These are phyloP conservation scores for Diutina scorzettiae DNA, from an alignment of 1,139 yeast genomes.

Conservation along the genomic window DNA sequence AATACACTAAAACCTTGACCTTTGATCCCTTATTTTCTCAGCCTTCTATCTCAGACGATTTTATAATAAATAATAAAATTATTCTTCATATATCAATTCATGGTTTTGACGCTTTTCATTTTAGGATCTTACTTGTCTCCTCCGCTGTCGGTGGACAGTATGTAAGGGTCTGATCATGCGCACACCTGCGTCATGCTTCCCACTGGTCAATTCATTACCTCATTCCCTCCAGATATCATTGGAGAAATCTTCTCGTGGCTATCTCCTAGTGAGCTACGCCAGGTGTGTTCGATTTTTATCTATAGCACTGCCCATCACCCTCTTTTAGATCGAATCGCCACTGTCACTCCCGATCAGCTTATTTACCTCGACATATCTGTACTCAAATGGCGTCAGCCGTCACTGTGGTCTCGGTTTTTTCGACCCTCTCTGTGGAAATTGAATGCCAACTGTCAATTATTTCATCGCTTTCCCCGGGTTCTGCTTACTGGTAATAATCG, in stretches of 20 bases:
- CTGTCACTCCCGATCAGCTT: background rate
- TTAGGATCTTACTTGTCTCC: no score
- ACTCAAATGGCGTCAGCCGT: background rate
- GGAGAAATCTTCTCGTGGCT: background rate
- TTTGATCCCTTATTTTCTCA: no score
- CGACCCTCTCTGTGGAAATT: background rate
- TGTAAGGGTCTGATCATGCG: background rate
- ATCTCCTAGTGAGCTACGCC: background rate
- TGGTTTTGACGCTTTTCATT: no score
- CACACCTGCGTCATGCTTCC: background rate
- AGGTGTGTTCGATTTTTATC: background rate
- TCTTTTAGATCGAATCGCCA: background rate
- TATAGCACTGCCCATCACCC: background rate
- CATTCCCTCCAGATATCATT: slow-evolving; percentile 1
- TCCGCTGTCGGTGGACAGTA: background rate
- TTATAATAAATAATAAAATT: no score
- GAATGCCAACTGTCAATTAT: background rate
- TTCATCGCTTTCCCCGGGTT: background rate
- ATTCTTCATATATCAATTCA: no score
- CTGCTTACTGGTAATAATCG: slow-evolving; percentile 1
- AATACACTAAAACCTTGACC: no score
- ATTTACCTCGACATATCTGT: background rate
- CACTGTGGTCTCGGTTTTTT: background rate
- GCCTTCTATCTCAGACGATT: no score
- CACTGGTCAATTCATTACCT: background rate